A percentile compares a stretch with the other conserved stretches of the same genome.
Evolutionary conservation across 2,329 filamentous ascomycete genomes (phyloP).

Genomic region (Penicillium sp.): DNA sequence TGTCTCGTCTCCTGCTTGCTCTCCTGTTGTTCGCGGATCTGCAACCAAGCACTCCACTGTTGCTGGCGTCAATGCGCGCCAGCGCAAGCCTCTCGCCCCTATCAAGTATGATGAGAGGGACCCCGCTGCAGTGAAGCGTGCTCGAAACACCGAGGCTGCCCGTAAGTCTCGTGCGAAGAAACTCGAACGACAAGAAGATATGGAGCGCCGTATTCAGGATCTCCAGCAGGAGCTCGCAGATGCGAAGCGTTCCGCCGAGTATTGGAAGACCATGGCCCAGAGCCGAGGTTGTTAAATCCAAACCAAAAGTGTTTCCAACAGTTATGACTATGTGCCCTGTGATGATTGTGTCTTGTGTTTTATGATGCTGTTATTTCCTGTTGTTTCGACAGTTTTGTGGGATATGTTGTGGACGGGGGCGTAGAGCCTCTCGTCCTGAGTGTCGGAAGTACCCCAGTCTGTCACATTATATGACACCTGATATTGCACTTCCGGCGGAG

Average conservation of each 20-base stretch:
- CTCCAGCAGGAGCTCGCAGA: slow-evolving; percentile 57
- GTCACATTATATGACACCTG: slow-evolving; percentile 20
- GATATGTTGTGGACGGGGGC: slow-evolving; percentile 42
- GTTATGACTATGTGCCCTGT: slow-evolving; percentile 5
- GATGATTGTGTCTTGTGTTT: slow-evolving; percentile 20
- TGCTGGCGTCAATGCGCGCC: slow-evolving; percentile 72
- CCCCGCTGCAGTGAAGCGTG: slow-evolving; percentile 84
- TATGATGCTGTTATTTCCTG: slow-evolving; percentile 25
- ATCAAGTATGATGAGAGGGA: slow-evolving; percentile 79
- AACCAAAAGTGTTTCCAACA: slow-evolving; percentile 22
- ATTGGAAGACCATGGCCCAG: slow-evolving; percentile 42
- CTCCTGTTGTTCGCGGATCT: slow-evolving; percentile 47
- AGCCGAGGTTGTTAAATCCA: slow-evolving; percentile 26
- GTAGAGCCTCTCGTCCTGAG: slow-evolving; percentile 35
- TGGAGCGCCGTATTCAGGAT: slow-evolving; percentile 75
- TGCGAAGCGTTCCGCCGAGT: slow-evolving; percentile 41
- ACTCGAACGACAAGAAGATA: slow-evolving; percentile 72
- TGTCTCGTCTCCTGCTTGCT: slow-evolving; percentile 47
- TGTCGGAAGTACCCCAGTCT: slow-evolving; percentile 31
- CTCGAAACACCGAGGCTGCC: slow-evolving; percentile 89
- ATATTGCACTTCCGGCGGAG: slow-evolving; percentile 27
- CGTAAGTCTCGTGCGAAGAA: slow-evolving; percentile 92
- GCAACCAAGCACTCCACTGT: slow-evolving; percentile 69
- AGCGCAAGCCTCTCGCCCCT: slow-evolving; percentile 79
- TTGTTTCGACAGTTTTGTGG: slow-evolving; percentile 26